Percentiles rank a stretch among this genome's conserved stretches.
Conservation (phyloP, 2,329 filamentous ascomycete genomes). For the Pyricularia grisea region DNA sequence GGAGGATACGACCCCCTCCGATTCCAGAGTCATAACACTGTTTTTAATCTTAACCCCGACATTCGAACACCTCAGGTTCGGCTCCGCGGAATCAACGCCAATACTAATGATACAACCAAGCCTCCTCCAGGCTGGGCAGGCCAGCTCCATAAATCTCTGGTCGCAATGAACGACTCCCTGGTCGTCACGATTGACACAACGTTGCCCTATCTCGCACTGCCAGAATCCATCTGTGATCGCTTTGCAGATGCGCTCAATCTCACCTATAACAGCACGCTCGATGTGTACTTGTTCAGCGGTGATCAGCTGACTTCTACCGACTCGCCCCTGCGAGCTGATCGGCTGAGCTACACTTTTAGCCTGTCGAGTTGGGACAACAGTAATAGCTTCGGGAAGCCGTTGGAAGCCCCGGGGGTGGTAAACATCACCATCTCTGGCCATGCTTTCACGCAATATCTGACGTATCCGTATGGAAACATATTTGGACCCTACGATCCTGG, state of each 20-base stretch:
- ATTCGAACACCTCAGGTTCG: slow-evolving; percentile 48
- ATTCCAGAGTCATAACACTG: slow-evolving; percentile 49
- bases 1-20: slow-evolving; percentile 61
- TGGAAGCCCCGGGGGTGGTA: slow-evolving; percentile 38
- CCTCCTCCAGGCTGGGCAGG: slow-evolving; percentile 29
- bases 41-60: slow-evolving; percentile 47
- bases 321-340: slow-evolving; percentile 30
- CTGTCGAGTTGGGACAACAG: slow-evolving; percentile 45
- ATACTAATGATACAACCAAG: slow-evolving; percentile 20
- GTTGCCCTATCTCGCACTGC: slow-evolving; percentile 56
- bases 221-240: slow-evolving; percentile 46
- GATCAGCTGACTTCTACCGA: slow-evolving; percentile 26
- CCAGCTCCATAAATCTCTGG: slow-evolving; percentile 23
- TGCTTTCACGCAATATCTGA: slow-evolving; percentile 39
- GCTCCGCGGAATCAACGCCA: slow-evolving; percentile 46
- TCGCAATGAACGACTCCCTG: slow-evolving; percentile 35
- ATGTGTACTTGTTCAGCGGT: slow-evolving; percentile 55
- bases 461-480: slow-evolving; percentile 37
- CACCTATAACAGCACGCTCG: slow-evolving; percentile 52
- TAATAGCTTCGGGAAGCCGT: slow-evolving; percentile 40
- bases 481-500: slow-evolving; percentile 33
- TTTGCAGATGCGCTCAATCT: slow-evolving; percentile 58
- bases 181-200: slow-evolving; percentile 53
- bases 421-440: slow-evolving; percentile 45
- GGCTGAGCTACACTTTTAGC: slow-evolving; percentile 47